These are phyloP conservation scores for Metarhizium robertsii DNA, from an alignment of 2,329 filamentous ascomycete species.

Conservation along the genomic window DNA sequence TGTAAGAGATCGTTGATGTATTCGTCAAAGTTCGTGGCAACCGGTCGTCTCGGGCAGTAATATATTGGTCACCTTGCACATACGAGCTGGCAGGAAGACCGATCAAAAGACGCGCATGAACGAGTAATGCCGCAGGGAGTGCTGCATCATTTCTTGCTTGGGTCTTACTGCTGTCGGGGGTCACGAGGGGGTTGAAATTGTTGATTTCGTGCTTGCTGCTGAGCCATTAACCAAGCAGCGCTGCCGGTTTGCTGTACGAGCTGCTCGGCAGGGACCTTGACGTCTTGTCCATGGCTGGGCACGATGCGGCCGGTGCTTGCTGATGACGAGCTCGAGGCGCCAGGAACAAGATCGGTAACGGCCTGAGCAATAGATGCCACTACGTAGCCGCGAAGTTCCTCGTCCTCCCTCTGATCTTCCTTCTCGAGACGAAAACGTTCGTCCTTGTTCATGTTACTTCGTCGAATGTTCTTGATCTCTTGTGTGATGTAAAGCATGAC, in stretches of 20 bases:
- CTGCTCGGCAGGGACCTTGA: conserved; percentile 52
- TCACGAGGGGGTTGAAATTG: conserved; percentile 36
- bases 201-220: conserved; percentile 31
- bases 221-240: conserved; percentile 40
- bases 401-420: conserved; percentile 67
- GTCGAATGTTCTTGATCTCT: conserved; percentile 78
- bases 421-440: conserved; percentile 74
- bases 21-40: conserved; percentile 3
- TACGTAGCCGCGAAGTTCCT: conserved; percentile 65
- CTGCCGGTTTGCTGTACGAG: conserved; percentile 42
- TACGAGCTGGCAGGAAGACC: neutral
- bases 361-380: conserved; percentile 65
- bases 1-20: neutral
- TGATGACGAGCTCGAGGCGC: conserved; percentile 23
- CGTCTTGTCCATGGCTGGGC: conserved; percentile 33
- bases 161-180: conserved; percentile 24
- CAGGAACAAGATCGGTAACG: conserved; percentile 57
- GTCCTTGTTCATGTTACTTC: conserved; percentile 77
- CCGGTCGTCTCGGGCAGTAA: neutral
- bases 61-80: neutral
- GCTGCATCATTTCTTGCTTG: neutral
- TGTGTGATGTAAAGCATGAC: conserved; percentile 86
- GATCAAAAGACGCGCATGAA: neutral
- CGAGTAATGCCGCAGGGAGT: neutral
- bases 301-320: conserved; percentile 5